Evolutionary conservation across 257 asterid species (phyloP).

Genomic region (Parsonsia alboflavescens): DNA sequence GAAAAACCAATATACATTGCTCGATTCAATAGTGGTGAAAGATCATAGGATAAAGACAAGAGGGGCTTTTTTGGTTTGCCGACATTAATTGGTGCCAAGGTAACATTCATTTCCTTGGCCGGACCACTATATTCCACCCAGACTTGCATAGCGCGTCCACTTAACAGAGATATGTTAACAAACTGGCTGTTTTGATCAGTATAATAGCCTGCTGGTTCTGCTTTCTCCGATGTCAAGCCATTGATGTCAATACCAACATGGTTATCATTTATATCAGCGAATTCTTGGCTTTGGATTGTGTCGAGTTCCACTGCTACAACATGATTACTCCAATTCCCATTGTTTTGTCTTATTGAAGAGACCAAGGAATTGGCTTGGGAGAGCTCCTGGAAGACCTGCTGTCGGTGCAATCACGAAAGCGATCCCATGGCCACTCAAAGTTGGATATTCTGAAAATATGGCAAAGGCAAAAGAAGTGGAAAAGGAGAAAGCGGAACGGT

Average conservation of each 20-base stretch:
- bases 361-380: slow-evolving; percentile 44
- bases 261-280: slow-evolving; percentile 41
- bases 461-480: slow-evolving; percentile 55
- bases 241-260: slow-evolving; percentile 60
- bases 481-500: slow-evolving; percentile 35
- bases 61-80: slow-evolving; percentile 43
- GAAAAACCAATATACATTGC: slow-evolving; percentile 65
- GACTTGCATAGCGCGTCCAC: slow-evolving; percentile 39
- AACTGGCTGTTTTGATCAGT: slow-evolving; percentile 20
- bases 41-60: slow-evolving; percentile 24
- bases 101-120: slow-evolving; percentile 27
- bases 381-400: slow-evolving; percentile 31
- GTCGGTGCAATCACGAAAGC: slow-evolving; percentile 54
- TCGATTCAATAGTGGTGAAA: slow-evolving; percentile 34
- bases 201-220: slow-evolving; percentile 37
- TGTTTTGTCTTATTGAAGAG: slow-evolving; percentile 43
- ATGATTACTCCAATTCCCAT: slow-evolving; percentile 44
- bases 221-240: slow-evolving; percentile 23
- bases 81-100: slow-evolving; percentile 35
- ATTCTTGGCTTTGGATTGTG: slow-evolving; percentile 36
- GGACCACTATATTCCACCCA: slow-evolving; percentile 53
- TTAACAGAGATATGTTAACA: slow-evolving; percentile 35
- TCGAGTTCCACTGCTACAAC: slow-evolving; percentile 60
- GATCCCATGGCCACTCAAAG: slow-evolving; percentile 51
- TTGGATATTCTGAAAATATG: slow-evolving; percentile 37